Conservation (phyloP, 2,329 filamentous ascomycete genomes). For the Chaetomium globosum region DNA sequence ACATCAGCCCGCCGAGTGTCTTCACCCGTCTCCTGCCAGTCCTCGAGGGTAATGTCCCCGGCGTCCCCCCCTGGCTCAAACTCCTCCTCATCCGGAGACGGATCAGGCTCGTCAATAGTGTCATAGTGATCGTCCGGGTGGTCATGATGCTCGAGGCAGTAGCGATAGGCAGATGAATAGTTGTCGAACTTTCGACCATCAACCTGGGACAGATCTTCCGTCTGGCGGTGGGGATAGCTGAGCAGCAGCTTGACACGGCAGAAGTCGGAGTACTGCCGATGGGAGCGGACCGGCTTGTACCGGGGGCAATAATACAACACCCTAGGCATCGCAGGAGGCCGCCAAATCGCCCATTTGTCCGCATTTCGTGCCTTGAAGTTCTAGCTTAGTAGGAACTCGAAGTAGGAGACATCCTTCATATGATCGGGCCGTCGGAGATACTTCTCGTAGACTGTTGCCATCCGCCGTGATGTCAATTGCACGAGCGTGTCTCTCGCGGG, state of each 20-base stretch:
- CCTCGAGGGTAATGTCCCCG: slow-evolving; percentile 3
- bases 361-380: slow-evolving; percentile 3
- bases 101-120: neutral
- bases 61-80: neutral
- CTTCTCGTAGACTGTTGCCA: neutral
- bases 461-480: slow-evolving; percentile 5
- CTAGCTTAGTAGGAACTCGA: neutral
- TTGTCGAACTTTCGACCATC: neutral
- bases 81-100: neutral
- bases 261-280: slow-evolving; percentile 1
- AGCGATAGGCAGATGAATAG: neutral
- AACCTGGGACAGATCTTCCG: neutral
- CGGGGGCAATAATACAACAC: neutral
- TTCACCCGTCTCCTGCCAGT: slow-evolving; percentile 9
- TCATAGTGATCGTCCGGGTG: neutral
- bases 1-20: slow-evolving; percentile 16
- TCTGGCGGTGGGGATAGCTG: neutral
- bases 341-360: slow-evolving; percentile 1
- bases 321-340: slow-evolving; percentile 1
- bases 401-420: neutral
- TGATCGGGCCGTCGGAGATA: neutral
- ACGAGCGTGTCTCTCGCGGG: neutral
- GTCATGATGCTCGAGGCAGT: neutral
- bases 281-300: neutral
- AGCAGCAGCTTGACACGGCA: slow-evolving; percentile 1